These are phyloP conservation scores for Fraxinus velutina DNA, from an alignment of 305 asterid species.

Conservation along the genomic window DNA sequence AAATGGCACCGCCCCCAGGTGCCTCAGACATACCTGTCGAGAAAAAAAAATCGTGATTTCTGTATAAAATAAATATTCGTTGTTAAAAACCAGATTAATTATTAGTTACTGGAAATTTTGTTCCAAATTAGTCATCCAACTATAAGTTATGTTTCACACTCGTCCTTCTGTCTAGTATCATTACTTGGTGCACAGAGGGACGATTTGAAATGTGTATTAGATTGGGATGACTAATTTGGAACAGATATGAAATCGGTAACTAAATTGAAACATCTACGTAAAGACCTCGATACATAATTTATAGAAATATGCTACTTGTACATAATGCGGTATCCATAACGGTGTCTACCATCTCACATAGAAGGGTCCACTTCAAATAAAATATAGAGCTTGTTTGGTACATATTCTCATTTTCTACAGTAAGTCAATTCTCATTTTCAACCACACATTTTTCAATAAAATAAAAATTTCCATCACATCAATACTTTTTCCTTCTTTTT, in stretches of 20 bases:
- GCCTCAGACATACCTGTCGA: conserved; percentile 49
- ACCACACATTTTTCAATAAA: too few species aligned
- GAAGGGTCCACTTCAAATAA: too few species aligned
- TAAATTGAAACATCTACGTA: not conserved
- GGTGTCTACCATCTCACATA: too few species aligned
- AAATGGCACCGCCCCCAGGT: conserved; percentile 43
- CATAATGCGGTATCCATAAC: too few species aligned
- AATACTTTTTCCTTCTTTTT: too few species aligned
- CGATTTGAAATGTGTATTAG: not conserved
- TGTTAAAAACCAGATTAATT: not conserved
- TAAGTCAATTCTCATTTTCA: too few species aligned
- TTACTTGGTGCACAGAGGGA: not conserved
- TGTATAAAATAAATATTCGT: not conserved
- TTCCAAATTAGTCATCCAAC: not conserved
- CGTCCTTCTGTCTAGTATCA: not conserved
- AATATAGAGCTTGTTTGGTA: too few species aligned
- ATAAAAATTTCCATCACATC: too few species aligned
- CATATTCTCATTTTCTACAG: too few species aligned
- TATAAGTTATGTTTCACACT: not conserved
- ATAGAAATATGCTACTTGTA: too few species aligned
- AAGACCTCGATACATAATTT: not conserved
- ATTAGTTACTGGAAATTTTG: not conserved
- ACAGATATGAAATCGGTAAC: not conserved
- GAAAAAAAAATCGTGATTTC: not conserved
- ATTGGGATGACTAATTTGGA: not conserved